Evolutionary conservation across 768 basidiomycete genomes (phyloP), one percentile per base, ranked within the genome.

Genomic region (Tremella yokohamensis): DNA sequence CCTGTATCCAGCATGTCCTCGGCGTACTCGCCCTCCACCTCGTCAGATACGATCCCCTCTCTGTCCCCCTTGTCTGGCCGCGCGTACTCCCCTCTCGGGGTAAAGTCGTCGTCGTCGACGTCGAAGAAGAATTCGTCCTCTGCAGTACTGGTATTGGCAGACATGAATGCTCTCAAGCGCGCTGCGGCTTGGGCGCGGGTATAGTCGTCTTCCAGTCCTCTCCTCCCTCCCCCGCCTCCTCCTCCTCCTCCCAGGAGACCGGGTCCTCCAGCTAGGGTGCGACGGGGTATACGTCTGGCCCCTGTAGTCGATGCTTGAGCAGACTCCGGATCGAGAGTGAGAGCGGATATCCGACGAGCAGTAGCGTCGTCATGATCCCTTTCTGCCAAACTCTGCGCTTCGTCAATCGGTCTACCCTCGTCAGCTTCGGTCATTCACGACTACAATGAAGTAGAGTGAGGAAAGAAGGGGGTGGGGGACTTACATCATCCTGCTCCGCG

Each of bases 101-200:
- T 34, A 57, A 57, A 51, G 40, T 58, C 56, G 15, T 34, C 57
- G 3, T 51, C 58, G 24, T 62, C 62, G 6, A 11, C 29, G 29
- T 34, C 29, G 29, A 34, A 34, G n/a, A 54, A 59, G 19, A 52
- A 22, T 16, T 56, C 54, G 7, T 61, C 63, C 2, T 54, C 58
- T 13, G 60, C 58, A 4, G 48, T 29, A 49, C 68, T 72, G 40
- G 48, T 29, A 49, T 69, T 72, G 40, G 64, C 64, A 44, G 57
- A 52, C 68, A 72, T 69, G 60, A 72, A 69, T n/a, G 68, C 62
- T 22, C 61, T 60, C 47, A 72, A 24, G 18, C 66, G 39, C 2
- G 65, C 70, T n/a, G 57, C 1, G 39, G 55, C 50, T 45, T 64
- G 50, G 8, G 70, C 70, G 19, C 68, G 52, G 7, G 63, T 54